Conservation (phyloP, 2,329 filamentous ascomycete genomes). For the Xylariales sp. region DNA sequence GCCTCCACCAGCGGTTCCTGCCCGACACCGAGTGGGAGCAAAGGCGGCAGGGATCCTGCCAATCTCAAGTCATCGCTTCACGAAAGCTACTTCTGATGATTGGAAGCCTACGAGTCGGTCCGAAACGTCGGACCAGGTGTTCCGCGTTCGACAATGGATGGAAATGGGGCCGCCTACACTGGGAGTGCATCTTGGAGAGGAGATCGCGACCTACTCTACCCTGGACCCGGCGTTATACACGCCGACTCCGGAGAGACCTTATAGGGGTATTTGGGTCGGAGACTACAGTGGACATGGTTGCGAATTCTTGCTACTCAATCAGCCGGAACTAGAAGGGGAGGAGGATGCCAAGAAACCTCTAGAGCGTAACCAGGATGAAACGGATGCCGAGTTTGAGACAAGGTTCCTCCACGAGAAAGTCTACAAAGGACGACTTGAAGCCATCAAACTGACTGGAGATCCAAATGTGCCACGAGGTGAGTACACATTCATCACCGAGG, state of each 20-base stretch:
- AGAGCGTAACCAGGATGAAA: conserved; percentile 35
- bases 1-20: conserved; percentile 70
- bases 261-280: conserved; percentile 86
- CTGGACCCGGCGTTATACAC: conserved; percentile 72
- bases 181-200: conserved; percentile 49
- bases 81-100: conserved; percentile 18
- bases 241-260: conserved; percentile 74
- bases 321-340: conserved; percentile 56
- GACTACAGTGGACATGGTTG: conserved; percentile 86
- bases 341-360: conserved; percentile 35
- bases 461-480: conserved; percentile 85
- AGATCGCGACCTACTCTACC: conserved; percentile 62
- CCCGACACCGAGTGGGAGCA: conserved; percentile 46
- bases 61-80: conserved; percentile 15
- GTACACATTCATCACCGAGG: conserved; percentile 73
- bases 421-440: conserved; percentile 67
- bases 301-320: conserved; percentile 80
- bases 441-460: conserved; percentile 89
- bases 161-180: conserved; percentile 49
- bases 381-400: conserved; percentile 38
- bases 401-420: conserved; percentile 43
- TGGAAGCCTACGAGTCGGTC: conserved; percentile 36
- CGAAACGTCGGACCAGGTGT: conserved; percentile 65
- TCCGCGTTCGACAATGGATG: conserved; percentile 73
- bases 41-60: conserved; percentile 19